These are phyloP conservation scores for Seminavis robusta DNA, from an alignment of 108 stramenopile genomes.

Conservation along the genomic window DNA sequence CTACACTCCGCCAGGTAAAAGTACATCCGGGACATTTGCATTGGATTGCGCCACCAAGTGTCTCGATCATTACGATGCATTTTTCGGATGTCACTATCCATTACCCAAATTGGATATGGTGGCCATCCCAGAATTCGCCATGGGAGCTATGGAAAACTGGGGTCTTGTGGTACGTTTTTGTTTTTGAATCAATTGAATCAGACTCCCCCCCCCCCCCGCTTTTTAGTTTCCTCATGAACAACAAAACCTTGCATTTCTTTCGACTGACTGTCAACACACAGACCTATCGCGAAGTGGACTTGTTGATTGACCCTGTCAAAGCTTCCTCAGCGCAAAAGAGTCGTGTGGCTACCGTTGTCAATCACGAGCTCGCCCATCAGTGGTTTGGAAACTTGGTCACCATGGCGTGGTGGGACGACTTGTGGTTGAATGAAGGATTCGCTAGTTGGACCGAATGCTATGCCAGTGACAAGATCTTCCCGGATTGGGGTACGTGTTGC, in stretches of 20 bases:
- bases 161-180: constrained; percentile 34
- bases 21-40: constrained; percentile 75
- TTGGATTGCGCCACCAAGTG: constrained; percentile 74
- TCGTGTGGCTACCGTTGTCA: constrained; percentile 94
- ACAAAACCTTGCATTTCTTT: neutral
- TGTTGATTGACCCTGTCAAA: constrained; percentile 85
- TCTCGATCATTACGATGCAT: constrained; percentile 87
- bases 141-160: constrained; percentile 98
- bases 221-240: too few relatives aligned
- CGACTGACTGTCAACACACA: constrained; percentile 17
- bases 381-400: constrained; percentile 99
- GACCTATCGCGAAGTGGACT: constrained; percentile 82
- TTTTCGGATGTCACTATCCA: constrained; percentile 89
- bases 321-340: constrained; percentile 74
- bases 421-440: constrained; percentile 98
- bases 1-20: constrained; percentile 92
- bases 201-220: too few relatives aligned
- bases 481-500: constrained; percentile 65
- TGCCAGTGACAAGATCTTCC: constrained; percentile 74
- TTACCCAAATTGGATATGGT: constrained; percentile 96
- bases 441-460: constrained; percentile 89
- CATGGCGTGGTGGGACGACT: constrained; percentile 96
- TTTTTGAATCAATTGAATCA: too few relatives aligned
- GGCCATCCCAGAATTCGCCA: constrained; percentile 90
- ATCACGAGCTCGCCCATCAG: constrained; percentile 96